Conservation (phyloP, 179 eudicot species). For the Silene noctiflora region DNA sequence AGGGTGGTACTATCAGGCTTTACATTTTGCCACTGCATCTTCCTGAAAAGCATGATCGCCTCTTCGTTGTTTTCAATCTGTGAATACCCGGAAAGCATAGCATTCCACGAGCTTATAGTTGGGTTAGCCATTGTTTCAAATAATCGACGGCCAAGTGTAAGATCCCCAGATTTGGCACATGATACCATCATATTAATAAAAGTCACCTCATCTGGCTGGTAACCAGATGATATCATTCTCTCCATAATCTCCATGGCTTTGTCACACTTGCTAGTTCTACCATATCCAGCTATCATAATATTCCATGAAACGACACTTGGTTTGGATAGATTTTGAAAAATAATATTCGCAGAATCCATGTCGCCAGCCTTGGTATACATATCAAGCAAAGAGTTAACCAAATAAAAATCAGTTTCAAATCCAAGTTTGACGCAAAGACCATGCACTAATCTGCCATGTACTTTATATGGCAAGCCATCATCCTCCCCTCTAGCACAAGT, state of each 20-base stretch:
- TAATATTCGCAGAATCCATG: constrained; percentile 49
- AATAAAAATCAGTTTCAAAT: constrained; percentile 51
- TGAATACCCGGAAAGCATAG: constrained; percentile 65
- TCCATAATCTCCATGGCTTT: constrained; percentile 50
- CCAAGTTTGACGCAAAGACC: constrained; percentile 61
- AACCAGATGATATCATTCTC: constrained; percentile 50
- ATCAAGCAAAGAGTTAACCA: constrained; percentile 63
- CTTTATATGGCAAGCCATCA: constrained; percentile 28
- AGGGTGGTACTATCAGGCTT: constrained; percentile 60
- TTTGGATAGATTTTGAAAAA: constrained; percentile 43
- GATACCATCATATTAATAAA: constrained; percentile 52
- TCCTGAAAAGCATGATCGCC: constrained; percentile 54
- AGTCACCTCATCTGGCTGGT: constrained; percentile 69
- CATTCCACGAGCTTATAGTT: constrained; percentile 68
- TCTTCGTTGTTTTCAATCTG: constrained; percentile 48
- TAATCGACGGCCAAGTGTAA: constrained; percentile 44
- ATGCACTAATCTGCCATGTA: constrained; percentile 49
- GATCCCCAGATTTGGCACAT: constrained; percentile 45
- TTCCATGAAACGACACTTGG: constrained; percentile 68
- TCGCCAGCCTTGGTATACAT: constrained; percentile 66
- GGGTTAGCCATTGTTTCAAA: constrained; percentile 56
- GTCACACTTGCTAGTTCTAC: constrained; percentile 39
- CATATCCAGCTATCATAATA: constrained; percentile 76
- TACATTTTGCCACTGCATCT: constrained; percentile 56
- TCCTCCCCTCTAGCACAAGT: constrained; percentile 42